Base-by-base conservation (phyloP, 2,329 filamentous ascomycete species). In the Bipolaris gigantea region DNA sequence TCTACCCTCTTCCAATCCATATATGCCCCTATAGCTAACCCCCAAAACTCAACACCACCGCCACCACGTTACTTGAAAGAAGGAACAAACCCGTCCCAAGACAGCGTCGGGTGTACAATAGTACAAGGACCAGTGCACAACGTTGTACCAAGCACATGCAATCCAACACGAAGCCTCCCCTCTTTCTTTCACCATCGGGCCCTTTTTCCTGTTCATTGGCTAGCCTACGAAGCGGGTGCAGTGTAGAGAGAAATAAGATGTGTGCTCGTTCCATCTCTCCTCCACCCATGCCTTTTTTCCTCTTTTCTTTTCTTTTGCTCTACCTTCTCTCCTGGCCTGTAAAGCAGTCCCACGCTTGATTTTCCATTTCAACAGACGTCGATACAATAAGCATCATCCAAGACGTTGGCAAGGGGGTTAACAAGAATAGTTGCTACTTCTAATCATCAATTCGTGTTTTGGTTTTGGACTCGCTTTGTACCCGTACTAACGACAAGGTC, bases 201-300 rank as follows among this genome's bases (percentile, higher is more conserved):
- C 4, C n/a, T 23, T n/a, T 19, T n/a, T 46, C 13, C 32, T 44
- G 21, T 16, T 10, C 30, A 7, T 19, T 34, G 40, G 34, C 42
- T 34, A 16, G 18, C 19, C 18, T 33, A 13, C n/a, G 18, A 35
- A 54, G 46, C 51, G 3, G 21, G 21, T 50, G 51, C n/a, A n/a
- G 51, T 54, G 45, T 54, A 50, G 19, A 50, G 19, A 44, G 48
- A 41, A 38, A 34, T 15, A 39, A 21, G 7, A 21, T 27, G 19
- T 6, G 16, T 19, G 33, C 18, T 13, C 34, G 18, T 34, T 34
- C 16, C 25, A 23, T 15, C 23, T 13, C 34, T 34, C n/a, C n/a
- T n/a, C n/a, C n/a, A 5, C 36, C 23, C 39, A 15, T 36, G 16
- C 5, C n/a, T 15, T 10, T 5, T 41, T 41, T 10, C n/a, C n/a